Base-by-base conservation (phyloP, 257 asterid genomes). In the Haberlea rhodopensis region DNA sequence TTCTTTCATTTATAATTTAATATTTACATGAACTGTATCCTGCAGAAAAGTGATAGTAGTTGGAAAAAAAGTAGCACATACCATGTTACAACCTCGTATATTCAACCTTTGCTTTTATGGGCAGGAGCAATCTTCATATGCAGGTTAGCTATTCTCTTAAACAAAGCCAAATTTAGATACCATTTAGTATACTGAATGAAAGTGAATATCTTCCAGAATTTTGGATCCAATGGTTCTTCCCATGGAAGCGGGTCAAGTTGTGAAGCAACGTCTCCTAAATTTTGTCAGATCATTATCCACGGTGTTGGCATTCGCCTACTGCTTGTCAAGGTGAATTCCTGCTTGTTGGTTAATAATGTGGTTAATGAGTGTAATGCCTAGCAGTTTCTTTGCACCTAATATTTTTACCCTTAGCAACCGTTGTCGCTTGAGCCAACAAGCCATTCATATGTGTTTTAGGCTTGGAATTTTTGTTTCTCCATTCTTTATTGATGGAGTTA, bases 81-180 rank as follows among this genome's bases (percentile, higher is more conserved):
- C 82, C 82, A 81, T 78, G 70, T 90, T 62, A 84, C 87, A 57
- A 80, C 89, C 65, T 85, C 85, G 11, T 94, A 87, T 68, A 66
- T 90, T 72, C 97, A 84, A 75, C 95, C 99, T 16, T 58, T 94
- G 78, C 80, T 94, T 66, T 80, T 94, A 23, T 94, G 99, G 97
- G 27, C 66, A 8, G 97, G 95, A 73, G 90, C 92, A 46, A 78
- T 88, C 68, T 74, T 80, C 68, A 77, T 94, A 66, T 94, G 99
- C 95, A 87, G 99, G 99, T 92, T 74, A 73, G 80, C 56, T 55
- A 24, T 57, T 51, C 70, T 76, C 53, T 65, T 61, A 54, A 29
- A 65, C 34, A n/a, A 32, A 57, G 58, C 60, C 19, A 55, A 45
- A 58, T 49, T 34, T 60, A 53, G 21, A 20, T 60, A 18, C 20